Percentiles rank a stretch among this genome's conserved stretches.
Evolutionary conservation across 75 land plant genomes (phyloP).

Genomic region (Selaginella moellendorffii): DNA sequence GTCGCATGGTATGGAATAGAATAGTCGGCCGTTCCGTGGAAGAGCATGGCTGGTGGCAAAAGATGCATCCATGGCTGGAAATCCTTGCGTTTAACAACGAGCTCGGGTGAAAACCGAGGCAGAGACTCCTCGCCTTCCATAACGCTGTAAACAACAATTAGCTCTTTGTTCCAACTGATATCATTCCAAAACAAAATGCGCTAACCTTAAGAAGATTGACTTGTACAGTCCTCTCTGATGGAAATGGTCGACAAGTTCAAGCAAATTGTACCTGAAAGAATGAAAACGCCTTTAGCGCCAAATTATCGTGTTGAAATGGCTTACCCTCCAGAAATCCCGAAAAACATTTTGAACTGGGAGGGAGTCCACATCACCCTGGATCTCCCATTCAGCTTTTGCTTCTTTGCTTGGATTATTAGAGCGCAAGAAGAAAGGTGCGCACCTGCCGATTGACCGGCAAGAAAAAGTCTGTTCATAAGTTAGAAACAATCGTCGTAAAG

Average conservation of each 20-base stretch:
- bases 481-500: neutral
- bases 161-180: too few species aligned
- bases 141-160: constrained; percentile 51
- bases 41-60: constrained; percentile 56
- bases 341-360: constrained; percentile 72
- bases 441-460: constrained; percentile 97
- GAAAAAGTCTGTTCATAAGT: constrained; percentile 37
- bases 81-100: constrained; percentile 37
- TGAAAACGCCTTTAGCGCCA: neutral
- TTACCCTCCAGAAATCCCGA: constrained; percentile 94
- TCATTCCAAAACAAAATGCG: neutral
- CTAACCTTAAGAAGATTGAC: constrained; percentile 61
- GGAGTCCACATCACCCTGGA: constrained; percentile 50
- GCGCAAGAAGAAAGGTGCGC: constrained; percentile 88
- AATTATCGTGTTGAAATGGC: neutral
- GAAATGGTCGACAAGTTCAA: constrained; percentile 70
- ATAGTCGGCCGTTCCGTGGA: constrained; percentile 83
- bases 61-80: constrained; percentile 37
- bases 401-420: constrained; percentile 63
- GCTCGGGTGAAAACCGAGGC: constrained; percentile 59
- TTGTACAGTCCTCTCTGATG: constrained; percentile 71
- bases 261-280: constrained; percentile 54
- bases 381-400: constrained; percentile 23
- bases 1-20: constrained; percentile 81
- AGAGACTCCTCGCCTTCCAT: constrained; percentile 88